phyloP scores from a whole-genome alignment of 1,139 yeast genomes.

The Suhomyces anneliseae region DNA sequence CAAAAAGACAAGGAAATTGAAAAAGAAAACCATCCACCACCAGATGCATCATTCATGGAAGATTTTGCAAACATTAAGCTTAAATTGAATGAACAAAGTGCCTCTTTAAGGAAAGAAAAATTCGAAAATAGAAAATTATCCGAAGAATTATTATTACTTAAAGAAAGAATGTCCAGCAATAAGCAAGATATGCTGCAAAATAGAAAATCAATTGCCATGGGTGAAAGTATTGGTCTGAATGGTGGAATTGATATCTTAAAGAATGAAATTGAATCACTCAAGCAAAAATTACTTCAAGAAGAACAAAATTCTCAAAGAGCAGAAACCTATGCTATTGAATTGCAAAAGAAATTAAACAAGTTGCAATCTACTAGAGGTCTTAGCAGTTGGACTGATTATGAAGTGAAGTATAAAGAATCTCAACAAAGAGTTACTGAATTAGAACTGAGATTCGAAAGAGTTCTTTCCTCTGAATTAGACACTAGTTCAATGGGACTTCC shows the following conservation, averaged over 20 bases:
- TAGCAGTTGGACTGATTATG: conserved; percentile 35
- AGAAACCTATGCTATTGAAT: conserved; percentile 46
- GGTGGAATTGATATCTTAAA: conserved; percentile 24
- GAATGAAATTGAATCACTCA: conserved; percentile 39
- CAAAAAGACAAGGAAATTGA: conserved; percentile 16
- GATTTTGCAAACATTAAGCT: conserved; percentile 53
- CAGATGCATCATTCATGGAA: conserved; percentile 35
- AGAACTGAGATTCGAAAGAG: conserved; percentile 31
- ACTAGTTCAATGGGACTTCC: conserved; percentile 10
- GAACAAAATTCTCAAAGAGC: conserved; percentile 46
- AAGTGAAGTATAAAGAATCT: conserved; percentile 38
- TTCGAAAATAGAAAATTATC: conserved; percentile 54
- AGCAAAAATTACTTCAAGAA: conserved; percentile 40
- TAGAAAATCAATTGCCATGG: conserved; percentile 34
- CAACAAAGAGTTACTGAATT: conserved; percentile 36
- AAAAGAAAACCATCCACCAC: conserved; percentile 43
- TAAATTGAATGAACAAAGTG: conserved; percentile 54
- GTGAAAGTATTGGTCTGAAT: conserved; percentile 28
- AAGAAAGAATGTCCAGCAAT: conserved; percentile 33
- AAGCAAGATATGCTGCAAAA: conserved; percentile 15
- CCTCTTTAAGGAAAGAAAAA: conserved; percentile 49
- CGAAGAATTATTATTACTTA: conserved; percentile 61
- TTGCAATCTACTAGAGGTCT: conserved; percentile 44
- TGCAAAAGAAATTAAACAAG: conserved; percentile 47
- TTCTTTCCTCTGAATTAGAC: conserved; percentile 20